Base-by-base conservation (phyloP, 139 green algal species). In the Chlorella sp. region DNA sequence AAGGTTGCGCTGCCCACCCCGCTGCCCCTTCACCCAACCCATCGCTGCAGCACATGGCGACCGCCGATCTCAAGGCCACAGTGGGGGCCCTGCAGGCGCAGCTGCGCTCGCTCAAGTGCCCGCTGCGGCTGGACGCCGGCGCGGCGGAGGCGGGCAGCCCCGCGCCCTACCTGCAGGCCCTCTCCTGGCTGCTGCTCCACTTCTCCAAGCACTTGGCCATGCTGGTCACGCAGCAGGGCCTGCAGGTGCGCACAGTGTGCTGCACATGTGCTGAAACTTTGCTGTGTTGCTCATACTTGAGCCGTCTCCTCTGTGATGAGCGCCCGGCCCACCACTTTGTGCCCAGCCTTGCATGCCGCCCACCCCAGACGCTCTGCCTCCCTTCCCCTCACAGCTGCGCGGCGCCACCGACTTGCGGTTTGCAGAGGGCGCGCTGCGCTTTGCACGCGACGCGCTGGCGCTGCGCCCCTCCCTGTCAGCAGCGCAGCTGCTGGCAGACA, bases 401-500 rank as follows among this genome's bases (percentile, higher is more conserved):
- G 93, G 92, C 38, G 95, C 95, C 58, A 95, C 89, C 7, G 94
- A 97, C 73, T 83, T 93, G 30, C 85, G 91, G 0, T 97, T 96
- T 82, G 85, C 95, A 6, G 91, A 96, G 70, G 67, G 40, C 22
- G 89, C 81, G 3, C 94, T 97, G 67, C 90, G 87, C 75, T 79
- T 96, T 11, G 76, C 91, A 5, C 51, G 94, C 7, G 94, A 96
- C 41, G 68, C 87, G 48, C 89, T 96, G 58, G 87, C 87, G 28
- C 44, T 97, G 34, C 87, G 82, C 30, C 89, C 86, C 26, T 89
- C 92, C 0, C 68, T 97, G 1, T 94, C 92, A 30, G 80, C 88
- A 34, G 75, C 79, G 13, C 94, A 97, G 56, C 96, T 97, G 68
- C 89, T 97, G 24, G 51, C 88, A 95, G 90, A 93, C 92, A 16